These are phyloP conservation scores for Mortierella polycephala DNA, from an alignment of 371 early-diverging fungal genomes.

Conservation along the genomic window DNA sequence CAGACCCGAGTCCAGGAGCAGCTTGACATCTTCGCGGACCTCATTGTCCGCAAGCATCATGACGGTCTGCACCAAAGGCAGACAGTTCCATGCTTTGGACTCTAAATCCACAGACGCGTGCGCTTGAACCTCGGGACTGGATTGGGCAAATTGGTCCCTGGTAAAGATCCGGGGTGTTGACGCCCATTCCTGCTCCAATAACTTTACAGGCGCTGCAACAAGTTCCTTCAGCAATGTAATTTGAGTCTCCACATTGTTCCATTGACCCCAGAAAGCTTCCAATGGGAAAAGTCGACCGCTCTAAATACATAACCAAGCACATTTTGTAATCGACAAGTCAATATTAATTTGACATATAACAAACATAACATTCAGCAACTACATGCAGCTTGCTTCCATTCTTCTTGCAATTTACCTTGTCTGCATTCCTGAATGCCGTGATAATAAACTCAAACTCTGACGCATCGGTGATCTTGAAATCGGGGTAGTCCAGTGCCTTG, in stretches of 20 bases:
- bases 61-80: slow-evolving; percentile 81
- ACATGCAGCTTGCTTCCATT: too few relatives aligned
- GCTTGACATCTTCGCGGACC: slow-evolving; percentile 72
- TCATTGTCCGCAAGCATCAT: slow-evolving; percentile 71
- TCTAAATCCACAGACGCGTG: slow-evolving; percentile 61
- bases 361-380: too few relatives aligned
- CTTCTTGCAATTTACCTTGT: slow-evolving; percentile 60
- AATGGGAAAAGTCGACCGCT: slow-evolving; percentile 69
- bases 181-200: slow-evolving; percentile 61
- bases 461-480: slow-evolving; percentile 71
- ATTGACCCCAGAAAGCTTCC: slow-evolving; percentile 76
- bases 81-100: slow-evolving; percentile 75
- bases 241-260: slow-evolving; percentile 81
- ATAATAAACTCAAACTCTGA: slow-evolving; percentile 75
- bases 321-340: neutral
- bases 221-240: slow-evolving; percentile 77
- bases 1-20: slow-evolving; percentile 71
- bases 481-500: slow-evolving; percentile 74
- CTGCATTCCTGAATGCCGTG: slow-evolving; percentile 68
- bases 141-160: slow-evolving; percentile 63
- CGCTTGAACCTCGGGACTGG: slow-evolving; percentile 61
- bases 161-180: slow-evolving; percentile 64
- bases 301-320: slow-evolving; percentile 1
- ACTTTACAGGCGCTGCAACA: slow-evolving; percentile 64
- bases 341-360: too few relatives aligned